Base-by-base conservation (phyloP, 2,329 filamentous ascomycete genomes). In the Cytospora schulzeri region DNA sequence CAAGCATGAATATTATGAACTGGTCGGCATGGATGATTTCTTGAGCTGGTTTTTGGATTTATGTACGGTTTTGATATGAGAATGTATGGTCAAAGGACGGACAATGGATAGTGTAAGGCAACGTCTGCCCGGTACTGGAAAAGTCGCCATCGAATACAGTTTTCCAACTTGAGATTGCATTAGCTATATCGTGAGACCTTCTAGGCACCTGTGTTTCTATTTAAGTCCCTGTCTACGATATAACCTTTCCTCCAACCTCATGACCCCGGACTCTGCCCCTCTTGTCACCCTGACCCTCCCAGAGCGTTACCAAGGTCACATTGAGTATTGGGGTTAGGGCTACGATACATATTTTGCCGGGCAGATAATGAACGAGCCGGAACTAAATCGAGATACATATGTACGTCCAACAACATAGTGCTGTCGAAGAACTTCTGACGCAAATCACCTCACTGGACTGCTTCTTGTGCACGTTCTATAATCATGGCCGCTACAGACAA, bases 401-500 rank as follows among this genome's bases (percentile, higher is more conserved):
- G n/a, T 6, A 19, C 19, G 4, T 4, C 8, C 19, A 48, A 24
- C 6, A 22, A 22, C 19, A 48, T 22, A 22, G 41, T 48, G n/a
- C 8, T 17, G n/a, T 48, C 41, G 41, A 48, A 31, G n/a, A 48
- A 22, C 19, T 8, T 48, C 38, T 22, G 19, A 24, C 19, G 17
- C 19, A 22, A 48, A 9, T 17, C 8, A n/a, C n/a, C n/a, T n/a
- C n/a, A n/a, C 41, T 22, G n/a, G n/a, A 22, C 41, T 12, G 2
- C 24, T n/a, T 24, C 45, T 48, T 24, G n/a, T 4, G 8, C 45
- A 48, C 45, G 8, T 3, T 24, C 24, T 14, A 48, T 6, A 4
- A 24, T 24, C 29, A 66, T 66, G 65, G 65, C 65, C 3, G 50
- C 33, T 31, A 7, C 28, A 53, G 45, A 59, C n/a, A n/a, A n/a